Conservation (phyloP, 768 basidiomycete species). For the Tylopilus sp. region DNA sequence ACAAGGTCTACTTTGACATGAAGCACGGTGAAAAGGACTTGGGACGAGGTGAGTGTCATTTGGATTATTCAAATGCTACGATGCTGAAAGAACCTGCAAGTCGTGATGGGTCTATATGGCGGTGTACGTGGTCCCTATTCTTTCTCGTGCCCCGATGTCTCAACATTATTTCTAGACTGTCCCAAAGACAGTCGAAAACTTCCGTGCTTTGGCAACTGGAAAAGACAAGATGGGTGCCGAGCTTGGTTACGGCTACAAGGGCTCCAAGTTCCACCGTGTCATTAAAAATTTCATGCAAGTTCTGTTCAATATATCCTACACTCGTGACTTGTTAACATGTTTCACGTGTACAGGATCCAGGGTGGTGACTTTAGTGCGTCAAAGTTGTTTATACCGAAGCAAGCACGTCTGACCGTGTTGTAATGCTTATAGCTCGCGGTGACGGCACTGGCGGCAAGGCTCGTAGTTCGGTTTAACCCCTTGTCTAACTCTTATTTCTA, state of each 20-base stretch:
- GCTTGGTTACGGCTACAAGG: conserved; percentile 89
- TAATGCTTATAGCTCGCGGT: conserved; percentile 55
- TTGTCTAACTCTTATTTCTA: conserved; percentile 1
- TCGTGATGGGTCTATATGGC: conserved; percentile 87
- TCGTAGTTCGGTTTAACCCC: conserved; percentile 6
- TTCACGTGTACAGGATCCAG: conserved; percentile 68
- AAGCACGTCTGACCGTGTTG: conserved; percentile 14
- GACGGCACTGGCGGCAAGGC: conserved; percentile 93
- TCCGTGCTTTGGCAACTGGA: conserved; percentile 88
- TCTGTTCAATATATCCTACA: neutral
- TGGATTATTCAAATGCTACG: neutral
- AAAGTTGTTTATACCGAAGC: conserved; percentile 7
- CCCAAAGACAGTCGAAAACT: conserved; percentile 96
- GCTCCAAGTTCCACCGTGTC: conserved; percentile 94
- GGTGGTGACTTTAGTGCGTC: conserved; percentile 95
- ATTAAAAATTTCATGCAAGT: conserved; percentile 90
- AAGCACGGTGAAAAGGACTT: conserved; percentile 85
- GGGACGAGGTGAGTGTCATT: conserved; percentile 62
- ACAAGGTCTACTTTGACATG: conserved; percentile 94
- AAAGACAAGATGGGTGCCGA: conserved; percentile 60
- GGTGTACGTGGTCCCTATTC: conserved; percentile 49
- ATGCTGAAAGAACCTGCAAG: conserved; percentile 35
- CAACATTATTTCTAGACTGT: conserved; percentile 57
- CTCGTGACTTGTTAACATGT: neutral
- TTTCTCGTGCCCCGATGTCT: neutral